Evolutionary conservation across 2,329 filamentous ascomycete species (phyloP).

Genomic region (Hypoxylon sp.): DNA sequence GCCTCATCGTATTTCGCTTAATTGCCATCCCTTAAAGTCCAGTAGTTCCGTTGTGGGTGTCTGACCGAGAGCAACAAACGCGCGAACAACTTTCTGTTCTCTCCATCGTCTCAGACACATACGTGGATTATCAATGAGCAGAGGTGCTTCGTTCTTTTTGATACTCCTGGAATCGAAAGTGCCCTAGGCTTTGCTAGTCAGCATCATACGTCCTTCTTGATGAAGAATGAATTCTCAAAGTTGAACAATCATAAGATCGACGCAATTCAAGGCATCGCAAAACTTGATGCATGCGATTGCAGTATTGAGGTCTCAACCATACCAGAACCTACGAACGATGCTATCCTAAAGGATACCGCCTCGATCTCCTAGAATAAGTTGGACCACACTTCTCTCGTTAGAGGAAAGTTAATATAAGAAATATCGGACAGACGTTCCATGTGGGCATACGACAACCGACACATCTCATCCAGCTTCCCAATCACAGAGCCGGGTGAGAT

Average conservation of each 20-base stretch:
- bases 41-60: neutral
- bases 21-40: neutral
- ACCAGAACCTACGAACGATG: neutral
- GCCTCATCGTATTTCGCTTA: conserved; percentile 1
- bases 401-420: neutral
- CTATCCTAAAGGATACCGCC: neutral
- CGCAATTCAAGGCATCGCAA: neutral
- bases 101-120: conserved; percentile 4
- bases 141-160: neutral
- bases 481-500: conserved; percentile 1
- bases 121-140: neutral
- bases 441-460: neutral
- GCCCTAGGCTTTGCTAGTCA: neutral
- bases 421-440: neutral
- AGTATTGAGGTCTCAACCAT: neutral
- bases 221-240: neutral
- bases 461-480: neutral
- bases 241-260: neutral
- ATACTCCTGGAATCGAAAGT: neutral
- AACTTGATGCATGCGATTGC: neutral
- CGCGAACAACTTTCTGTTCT: neutral
- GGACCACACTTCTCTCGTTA: neutral
- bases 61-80: neutral
- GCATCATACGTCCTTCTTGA: neutral
- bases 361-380: neutral